Percentiles rank a stretch among this genome's conserved stretches.
Conservation (phyloP, 1,284 basidiomycete genomes). For the Sphaerobolus stellatus region DNA sequence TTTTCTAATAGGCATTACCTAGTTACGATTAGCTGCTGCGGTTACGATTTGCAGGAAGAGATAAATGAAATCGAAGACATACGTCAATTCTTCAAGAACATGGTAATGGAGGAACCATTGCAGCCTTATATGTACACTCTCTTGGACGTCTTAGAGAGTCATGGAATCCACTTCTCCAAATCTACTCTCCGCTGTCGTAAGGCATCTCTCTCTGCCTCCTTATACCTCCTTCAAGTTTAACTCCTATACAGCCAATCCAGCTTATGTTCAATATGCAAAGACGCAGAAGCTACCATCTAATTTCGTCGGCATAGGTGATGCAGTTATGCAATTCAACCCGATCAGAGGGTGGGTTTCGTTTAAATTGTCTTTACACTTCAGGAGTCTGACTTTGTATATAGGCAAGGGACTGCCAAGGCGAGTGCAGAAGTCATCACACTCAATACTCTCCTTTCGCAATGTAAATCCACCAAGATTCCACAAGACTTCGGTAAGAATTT, state of each 20-base stretch:
- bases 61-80: no score
- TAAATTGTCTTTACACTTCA: no score
- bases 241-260: conserved; percentile 11
- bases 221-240: neutral
- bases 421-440: conserved; percentile 14
- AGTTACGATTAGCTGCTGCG: no score
- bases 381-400: neutral
- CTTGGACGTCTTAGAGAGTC: conserved; percentile 21
- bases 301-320: neutral
- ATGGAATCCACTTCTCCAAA: conserved; percentile 11
- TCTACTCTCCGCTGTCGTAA: conserved; percentile 14
- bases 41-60: no score
- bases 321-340: neutral
- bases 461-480: no score
- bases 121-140: conserved; percentile 20
- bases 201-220: conserved; percentile 6
- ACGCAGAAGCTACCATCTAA: conserved; percentile 4
- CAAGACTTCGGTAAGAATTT: conserved; percentile 17
- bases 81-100: no score
- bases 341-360: neutral
- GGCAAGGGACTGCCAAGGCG: conserved; percentile 21
- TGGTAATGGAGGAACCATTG: no score
- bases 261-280: conserved; percentile 18
- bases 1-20: no score
- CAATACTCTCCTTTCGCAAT: conserved; percentile 16